Percentiles rank a stretch among this genome's conserved stretches.
Conservation (phyloP, 2,329 filamentous ascomycete species). For the Neonectria sp. region DNA sequence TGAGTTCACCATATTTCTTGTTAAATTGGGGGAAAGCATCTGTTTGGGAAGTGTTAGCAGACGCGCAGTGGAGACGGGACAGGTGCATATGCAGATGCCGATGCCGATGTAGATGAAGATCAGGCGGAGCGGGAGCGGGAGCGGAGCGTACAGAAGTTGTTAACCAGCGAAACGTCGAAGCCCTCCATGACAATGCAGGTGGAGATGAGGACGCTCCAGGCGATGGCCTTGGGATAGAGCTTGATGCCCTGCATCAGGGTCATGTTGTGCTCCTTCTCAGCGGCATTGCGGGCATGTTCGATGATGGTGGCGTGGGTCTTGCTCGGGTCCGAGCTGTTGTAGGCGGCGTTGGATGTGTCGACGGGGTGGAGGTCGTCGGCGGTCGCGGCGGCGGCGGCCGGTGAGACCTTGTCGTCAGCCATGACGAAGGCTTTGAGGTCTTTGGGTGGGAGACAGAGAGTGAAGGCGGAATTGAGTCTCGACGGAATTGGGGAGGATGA, state of each 20-base stretch:
- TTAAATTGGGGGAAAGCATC: slow-evolving; percentile 72
- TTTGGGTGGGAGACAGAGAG: neutral
- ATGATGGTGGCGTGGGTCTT: slow-evolving; percentile 51
- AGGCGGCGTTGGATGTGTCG: slow-evolving; percentile 28
- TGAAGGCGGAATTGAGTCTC: slow-evolving; percentile 6
- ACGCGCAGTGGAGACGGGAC: neutral
- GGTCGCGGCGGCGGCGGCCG: slow-evolving; percentile 36
- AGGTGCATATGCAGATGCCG: neutral
- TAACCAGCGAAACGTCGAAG: slow-evolving; percentile 86
- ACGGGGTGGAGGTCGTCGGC: slow-evolving; percentile 19
- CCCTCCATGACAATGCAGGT: slow-evolving; percentile 94
- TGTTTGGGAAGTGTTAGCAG: slow-evolving; percentile 39
- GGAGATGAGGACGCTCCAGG: slow-evolving; percentile 89
- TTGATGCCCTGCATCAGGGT: slow-evolving; percentile 82
- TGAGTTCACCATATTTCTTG: slow-evolving; percentile 68
- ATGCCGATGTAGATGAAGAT: slow-evolving; percentile 1
- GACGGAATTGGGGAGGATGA: slow-evolving; percentile 10
- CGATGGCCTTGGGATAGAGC: slow-evolving; percentile 89
- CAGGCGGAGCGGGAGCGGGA: neutral
- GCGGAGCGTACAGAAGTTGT: slow-evolving; percentile 76
- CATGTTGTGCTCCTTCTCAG: slow-evolving; percentile 78
- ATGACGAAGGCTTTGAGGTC: slow-evolving; percentile 5
- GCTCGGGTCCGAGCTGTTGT: slow-evolving; percentile 35
- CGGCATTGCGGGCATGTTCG: slow-evolving; percentile 59
- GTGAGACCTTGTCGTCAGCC: slow-evolving; percentile 36